Conservation (phyloP, 208 protist species). For the Leishmania gerbilli region DNA sequence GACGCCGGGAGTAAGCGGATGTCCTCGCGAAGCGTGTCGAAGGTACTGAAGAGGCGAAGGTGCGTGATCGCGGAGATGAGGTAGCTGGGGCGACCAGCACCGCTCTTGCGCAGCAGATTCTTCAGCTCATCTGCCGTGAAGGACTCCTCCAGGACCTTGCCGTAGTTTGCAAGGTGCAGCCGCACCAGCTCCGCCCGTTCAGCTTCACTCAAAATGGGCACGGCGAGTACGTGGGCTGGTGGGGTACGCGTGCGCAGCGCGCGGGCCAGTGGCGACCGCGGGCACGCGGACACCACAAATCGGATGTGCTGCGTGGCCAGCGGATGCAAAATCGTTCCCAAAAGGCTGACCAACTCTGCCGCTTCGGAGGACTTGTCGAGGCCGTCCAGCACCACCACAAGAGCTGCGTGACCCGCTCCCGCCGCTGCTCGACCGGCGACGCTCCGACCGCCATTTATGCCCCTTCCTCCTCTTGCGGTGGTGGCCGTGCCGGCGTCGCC, state of each 20-base stretch:
- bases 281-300: conserved; percentile 55
- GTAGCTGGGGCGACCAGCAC: conserved; percentile 62
- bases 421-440: not conserved
- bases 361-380: conserved; percentile 64
- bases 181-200: conserved; percentile 80
- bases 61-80: conserved; percentile 73
- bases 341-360: conserved; percentile 47
- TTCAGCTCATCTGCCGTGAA: conserved; percentile 70
- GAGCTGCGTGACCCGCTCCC: conserved; percentile 1
- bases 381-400: conserved; percentile 68
- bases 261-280: conserved; percentile 30
- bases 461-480: not conserved
- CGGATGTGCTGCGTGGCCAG: conserved; percentile 45
- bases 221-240: conserved; percentile 26
- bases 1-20: conserved; percentile 69
- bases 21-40: conserved; percentile 74
- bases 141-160: conserved; percentile 81
- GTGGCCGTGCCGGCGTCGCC: not conserved
- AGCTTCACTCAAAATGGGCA: conserved; percentile 49
- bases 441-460: not conserved
- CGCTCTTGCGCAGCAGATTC: conserved; percentile 71
- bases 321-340: conserved; percentile 51
- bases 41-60: conserved; percentile 83
- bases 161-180: conserved; percentile 68
- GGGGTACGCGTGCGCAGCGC: conserved; percentile 57